These are phyloP conservation scores for Eucalyptus viminalis DNA, from an alignment of 345 rosid genomes.

Conservation along the genomic window DNA sequence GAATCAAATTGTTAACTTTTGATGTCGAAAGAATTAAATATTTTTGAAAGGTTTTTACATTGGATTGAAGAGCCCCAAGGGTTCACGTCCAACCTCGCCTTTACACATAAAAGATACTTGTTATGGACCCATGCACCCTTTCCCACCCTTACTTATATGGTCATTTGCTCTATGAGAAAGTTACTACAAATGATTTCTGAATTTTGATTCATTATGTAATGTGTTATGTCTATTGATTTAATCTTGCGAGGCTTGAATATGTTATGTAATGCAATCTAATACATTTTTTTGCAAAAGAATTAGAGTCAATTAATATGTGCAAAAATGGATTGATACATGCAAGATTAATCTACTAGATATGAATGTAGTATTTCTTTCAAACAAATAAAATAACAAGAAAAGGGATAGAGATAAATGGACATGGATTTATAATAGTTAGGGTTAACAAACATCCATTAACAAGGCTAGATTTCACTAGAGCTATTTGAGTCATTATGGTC, in stretches of 20 bases:
- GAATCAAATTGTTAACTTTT: not conserved
- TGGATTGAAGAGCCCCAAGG: not conserved
- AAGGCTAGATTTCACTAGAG: not conserved
- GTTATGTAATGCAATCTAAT: too few species aligned
- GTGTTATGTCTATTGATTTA: not conserved
- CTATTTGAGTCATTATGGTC: not conserved
- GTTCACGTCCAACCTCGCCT: not conserved
- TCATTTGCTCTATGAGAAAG: not conserved
- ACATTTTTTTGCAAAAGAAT: too few species aligned
- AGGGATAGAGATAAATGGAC: not conserved
- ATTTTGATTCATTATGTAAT: not conserved
- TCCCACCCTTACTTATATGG: not conserved
- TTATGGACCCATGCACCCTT: not conserved
- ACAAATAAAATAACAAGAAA: not conserved
- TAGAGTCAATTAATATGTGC: not conserved
- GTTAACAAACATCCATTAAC: too few species aligned
- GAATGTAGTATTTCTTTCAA: not conserved
- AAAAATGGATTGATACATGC: too few species aligned
- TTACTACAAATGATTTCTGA: accelerated
- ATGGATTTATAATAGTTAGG: not conserved
- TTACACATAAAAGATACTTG: not conserved
- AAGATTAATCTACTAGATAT: too few species aligned
- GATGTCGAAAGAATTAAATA: not conserved
- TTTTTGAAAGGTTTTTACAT: not conserved
- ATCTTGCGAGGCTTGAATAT: accelerated